Evolutionary conservation across 352 stramenopile genomes (phyloP).

Genomic region (Phytopythium montanum): DNA sequence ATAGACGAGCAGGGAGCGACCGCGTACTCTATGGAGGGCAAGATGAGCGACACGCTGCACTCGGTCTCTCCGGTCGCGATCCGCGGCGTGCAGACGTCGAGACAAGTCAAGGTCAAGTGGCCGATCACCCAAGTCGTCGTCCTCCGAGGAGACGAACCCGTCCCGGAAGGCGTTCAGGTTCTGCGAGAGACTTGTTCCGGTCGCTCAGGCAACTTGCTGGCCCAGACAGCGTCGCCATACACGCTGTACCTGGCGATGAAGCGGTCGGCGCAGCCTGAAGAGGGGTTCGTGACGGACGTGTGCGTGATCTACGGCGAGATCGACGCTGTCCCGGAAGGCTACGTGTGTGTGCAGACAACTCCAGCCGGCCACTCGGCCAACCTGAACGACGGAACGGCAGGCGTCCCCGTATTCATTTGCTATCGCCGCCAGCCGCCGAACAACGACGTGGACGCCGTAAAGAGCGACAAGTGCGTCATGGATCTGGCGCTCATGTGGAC

Average conservation of each 20-base stretch:
- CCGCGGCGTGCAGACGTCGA: slow-evolving; percentile 57
- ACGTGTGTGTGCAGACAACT: slow-evolving; percentile 70
- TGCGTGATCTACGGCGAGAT: slow-evolving; percentile 87
- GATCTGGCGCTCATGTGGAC: slow-evolving; percentile 78
- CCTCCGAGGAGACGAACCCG: slow-evolving; percentile 64
- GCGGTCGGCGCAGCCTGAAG: slow-evolving; percentile 41
- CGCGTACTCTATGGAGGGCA: slow-evolving; percentile 56
- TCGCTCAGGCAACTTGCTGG: slow-evolving; percentile 64
- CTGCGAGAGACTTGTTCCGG: slow-evolving; percentile 69
- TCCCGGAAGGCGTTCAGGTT: slow-evolving; percentile 67
- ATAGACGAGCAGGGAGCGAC: slow-evolving; percentile 16
- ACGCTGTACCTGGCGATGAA: slow-evolving; percentile 75
- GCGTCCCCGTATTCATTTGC: slow-evolving; percentile 83
- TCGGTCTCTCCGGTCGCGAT: slow-evolving; percentile 49
- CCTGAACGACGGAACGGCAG: slow-evolving; percentile 73
- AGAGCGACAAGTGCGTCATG: slow-evolving; percentile 61
- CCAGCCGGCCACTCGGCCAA: slow-evolving; percentile 69
- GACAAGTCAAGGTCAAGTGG: slow-evolving; percentile 63
- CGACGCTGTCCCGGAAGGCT: slow-evolving; percentile 74
- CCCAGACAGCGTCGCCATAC: slow-evolving; percentile 67
- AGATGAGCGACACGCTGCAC: slow-evolving; percentile 55
- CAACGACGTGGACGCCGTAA: slow-evolving; percentile 5
- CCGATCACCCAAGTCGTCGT: slow-evolving; percentile 73
- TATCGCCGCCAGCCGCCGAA: slow-evolving; percentile 31
- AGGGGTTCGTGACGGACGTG: slow-evolving; percentile 65